Evolutionary conservation across 352 stramenopile species (phyloP).

Genomic region (Phytophthora pini): DNA sequence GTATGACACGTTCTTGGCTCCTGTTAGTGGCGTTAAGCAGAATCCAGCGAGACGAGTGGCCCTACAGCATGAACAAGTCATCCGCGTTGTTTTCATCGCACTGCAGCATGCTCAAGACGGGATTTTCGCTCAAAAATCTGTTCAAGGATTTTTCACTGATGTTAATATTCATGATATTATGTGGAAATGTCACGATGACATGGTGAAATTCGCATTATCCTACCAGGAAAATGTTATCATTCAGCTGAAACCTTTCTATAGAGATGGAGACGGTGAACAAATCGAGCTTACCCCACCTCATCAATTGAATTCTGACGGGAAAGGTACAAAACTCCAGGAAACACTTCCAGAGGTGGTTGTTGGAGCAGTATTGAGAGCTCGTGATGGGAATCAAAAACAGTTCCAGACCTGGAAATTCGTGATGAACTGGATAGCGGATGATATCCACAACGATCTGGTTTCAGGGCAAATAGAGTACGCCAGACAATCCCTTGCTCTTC

Average conservation of each 20-base stretch:
- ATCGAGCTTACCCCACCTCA: conserved; percentile 17
- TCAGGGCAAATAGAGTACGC: conserved; percentile 2
- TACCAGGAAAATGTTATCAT: conserved; percentile 23
- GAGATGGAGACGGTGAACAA: conserved; percentile 10
- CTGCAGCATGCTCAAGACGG: conserved; percentile 7
- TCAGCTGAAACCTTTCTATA: conserved; percentile 15
- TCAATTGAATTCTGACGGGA: background rate
- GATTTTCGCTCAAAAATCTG: conserved; percentile 30
- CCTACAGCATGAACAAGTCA: conserved; percentile 17
- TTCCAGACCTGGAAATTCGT: conserved; percentile 32
- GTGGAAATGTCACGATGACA: conserved; percentile 20
- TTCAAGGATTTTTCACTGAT: conserved; percentile 22
- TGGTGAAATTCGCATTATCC: conserved; percentile 22
- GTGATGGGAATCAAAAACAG: background rate
- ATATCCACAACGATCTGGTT: background rate
- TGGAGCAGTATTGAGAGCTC: conserved; percentile 11
- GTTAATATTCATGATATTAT: conserved; percentile 9
- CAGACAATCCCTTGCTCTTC: conserved; percentile 7
- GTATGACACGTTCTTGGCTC: conserved; percentile 14
- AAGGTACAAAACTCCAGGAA: background rate
- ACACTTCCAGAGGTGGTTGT: background rate
- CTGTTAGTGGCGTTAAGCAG: conserved; percentile 7
- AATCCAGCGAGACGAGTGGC: conserved; percentile 19
- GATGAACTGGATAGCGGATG: conserved; percentile 8
- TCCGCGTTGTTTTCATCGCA: conserved; percentile 20